Base-by-base conservation (phyloP, 345 rosid species). In the Melastoma malabathricum region DNA sequence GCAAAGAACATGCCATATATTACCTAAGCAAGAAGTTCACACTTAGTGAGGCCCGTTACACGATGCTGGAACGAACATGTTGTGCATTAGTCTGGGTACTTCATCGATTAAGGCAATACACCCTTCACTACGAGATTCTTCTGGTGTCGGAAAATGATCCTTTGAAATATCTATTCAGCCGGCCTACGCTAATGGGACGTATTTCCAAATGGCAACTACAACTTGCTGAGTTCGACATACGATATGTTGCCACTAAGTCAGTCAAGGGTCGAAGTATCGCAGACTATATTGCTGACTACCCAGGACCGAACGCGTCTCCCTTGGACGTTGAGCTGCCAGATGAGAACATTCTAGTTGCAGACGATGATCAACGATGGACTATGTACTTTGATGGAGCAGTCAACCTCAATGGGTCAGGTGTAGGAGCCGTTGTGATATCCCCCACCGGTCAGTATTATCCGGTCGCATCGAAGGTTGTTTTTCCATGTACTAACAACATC, bases 61-160 rank as follows among this genome's bases (percentile, higher is more conserved):
- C 29, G 0, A 10, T 3, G 0, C 9, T 47, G 0, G 47, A 66
- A 7, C 46, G 34, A 2, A 23, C 6, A 0, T 66, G 51, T 66
- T 52, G 39, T n/a, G 44, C 59, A 4, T 14, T 60, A 1, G 31
- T 41, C 0, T 66, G 62, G 62, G 10, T 10, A 0, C 9, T 55
- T 0, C 50, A 46, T 3, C 5, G 41, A 1, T 8, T 57, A 2
- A 10, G 53, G 1, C 39, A 55, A 2, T 60, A 55, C 10, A 60
- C 51, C 49, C 20, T 50, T 17, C 19, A 13, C 6, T 15, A 55
- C 43, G n/a, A 50, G 4, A 46, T n/a, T 2, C 12, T 9, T 12
- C 20, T 16, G 5, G 48, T 17, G 2, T n/a, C 8, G 10, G 8
- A 51, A n/a, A 0, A 51, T 25, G 52, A 12, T 18, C 38, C 38